Evolutionary conservation across 106 monocot species (phyloP), one percentile per base, ranked within the genome.

Genomic region (Dactylorhiza incarnata): DNA sequence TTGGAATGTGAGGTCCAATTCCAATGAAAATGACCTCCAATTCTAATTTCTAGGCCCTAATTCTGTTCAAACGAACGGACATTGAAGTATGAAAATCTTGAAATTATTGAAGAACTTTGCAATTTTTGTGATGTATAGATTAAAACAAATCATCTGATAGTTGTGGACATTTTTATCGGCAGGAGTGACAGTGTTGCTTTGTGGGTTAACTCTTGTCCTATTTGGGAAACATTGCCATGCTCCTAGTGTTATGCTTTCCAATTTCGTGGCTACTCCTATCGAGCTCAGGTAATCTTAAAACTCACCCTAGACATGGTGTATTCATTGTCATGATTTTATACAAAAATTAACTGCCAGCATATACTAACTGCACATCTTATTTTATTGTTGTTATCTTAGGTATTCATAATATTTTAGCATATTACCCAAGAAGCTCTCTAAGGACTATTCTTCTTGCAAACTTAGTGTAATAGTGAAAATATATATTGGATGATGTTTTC

Each of bases 241-340:
- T 83, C 87, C 92, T 45, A 92, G 83, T 50, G 55, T 87, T 59
- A 82, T 95, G 82, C 84, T 95, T 48, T 82, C 87, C 19, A 95
- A 95, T 56, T 89, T 95, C 24, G 67, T 86, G 53, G 95, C 92
- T 37, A 95, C 92, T 76, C 95, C 95, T 51, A 82, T 95, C 74
- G 91, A 95, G 72, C 68, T 95, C 49, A 92, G 91, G 95, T 92
- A 59, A 79, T 74, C 72, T 80, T 48, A 67, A 16, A 0, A 45
- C 6, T 65, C 26, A 58, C 58, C 20, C 11, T 61, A 25, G 26
- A 65, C 26, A 65, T 65, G 17, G 0, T 65, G 26, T 65, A 29
- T 29, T 11, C 10, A 24, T 63, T 63, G 7, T 63, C 10, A n/a
- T 63, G 10, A 63, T 24, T 63, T 63, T 63, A 25, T 25, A 9